These are phyloP conservation scores for Bipolaris sorokiniana DNA, from an alignment of 2,329 filamentous ascomycete genomes.

Conservation along the genomic window DNA sequence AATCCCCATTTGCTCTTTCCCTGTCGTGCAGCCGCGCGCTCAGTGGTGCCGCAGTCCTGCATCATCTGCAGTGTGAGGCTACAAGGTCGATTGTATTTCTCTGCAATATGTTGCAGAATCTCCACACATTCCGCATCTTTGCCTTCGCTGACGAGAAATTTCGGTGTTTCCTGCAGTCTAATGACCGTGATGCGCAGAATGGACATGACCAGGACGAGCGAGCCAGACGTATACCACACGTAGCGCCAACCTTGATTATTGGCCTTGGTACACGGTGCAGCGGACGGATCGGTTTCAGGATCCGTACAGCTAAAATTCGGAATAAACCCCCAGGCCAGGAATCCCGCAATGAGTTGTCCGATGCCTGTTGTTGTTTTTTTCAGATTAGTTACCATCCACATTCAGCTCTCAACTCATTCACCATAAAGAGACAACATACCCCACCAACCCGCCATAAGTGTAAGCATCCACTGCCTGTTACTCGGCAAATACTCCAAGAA, in stretches of 20 bases:
- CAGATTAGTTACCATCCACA: not conserved
- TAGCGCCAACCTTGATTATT: conserved; percentile 66
- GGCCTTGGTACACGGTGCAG: conserved; percentile 54
- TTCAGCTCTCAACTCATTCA: no score
- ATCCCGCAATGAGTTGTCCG: conserved; percentile 58
- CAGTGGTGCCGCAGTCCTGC: conserved; percentile 53
- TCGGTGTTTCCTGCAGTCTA: conserved; percentile 62
- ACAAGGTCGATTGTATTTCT: conserved; percentile 60
- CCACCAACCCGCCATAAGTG: conserved; percentile 66
- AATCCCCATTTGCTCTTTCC: conserved; percentile 47
- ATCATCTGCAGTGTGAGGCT: conserved; percentile 59
- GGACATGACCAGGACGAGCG: conserved; percentile 61
- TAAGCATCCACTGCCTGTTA: conserved; percentile 68
- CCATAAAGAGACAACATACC: conserved; percentile 34
- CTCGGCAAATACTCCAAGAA: conserved; percentile 64
- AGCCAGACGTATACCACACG: conserved; percentile 60
- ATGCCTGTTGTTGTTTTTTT: no score
- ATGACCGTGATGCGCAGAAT: conserved; percentile 62
- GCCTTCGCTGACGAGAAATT: conserved; percentile 62
- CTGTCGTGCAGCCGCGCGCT: conserved; percentile 24
- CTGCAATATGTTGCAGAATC: conserved; percentile 57
- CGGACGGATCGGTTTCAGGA: conserved; percentile 42
- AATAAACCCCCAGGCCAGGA: conserved; percentile 62
- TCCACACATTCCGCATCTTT: conserved; percentile 59
- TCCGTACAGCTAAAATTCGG: conserved; percentile 57